Percentiles rank a stretch among this genome's conserved stretches.
Evolutionary conservation across 1,284 basidiomycete genomes (phyloP).

Genomic region (Cryptococcus jaspeensis): DNA sequence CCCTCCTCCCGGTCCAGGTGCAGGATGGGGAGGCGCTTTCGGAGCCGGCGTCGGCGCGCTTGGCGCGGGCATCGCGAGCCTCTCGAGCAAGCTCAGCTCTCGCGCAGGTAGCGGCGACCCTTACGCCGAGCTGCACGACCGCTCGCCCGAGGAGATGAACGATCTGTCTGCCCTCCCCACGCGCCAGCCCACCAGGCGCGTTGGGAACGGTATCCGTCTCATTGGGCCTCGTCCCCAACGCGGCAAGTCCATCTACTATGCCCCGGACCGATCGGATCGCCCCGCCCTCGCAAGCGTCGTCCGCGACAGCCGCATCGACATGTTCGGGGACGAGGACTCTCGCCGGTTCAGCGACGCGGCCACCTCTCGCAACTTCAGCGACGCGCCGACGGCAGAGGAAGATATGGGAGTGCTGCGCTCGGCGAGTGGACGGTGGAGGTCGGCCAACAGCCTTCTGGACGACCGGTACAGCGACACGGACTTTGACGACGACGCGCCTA

Average conservation of each 20-base stretch:
- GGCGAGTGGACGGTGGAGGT: conserved; percentile 19
- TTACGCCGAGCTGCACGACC: conserved; percentile 26
- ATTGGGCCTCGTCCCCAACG: conserved; percentile 25
- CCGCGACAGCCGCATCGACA: conserved; percentile 25
- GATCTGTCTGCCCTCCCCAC: conserved; percentile 4
- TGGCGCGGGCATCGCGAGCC: conserved; percentile 21
- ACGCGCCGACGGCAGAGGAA: conserved; percentile 5
- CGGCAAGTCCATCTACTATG: conserved; percentile 14
- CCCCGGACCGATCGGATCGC: not conserved
- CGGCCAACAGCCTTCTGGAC: conserved; percentile 20
- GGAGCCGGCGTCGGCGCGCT: conserved; percentile 28
- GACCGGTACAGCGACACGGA: conserved; percentile 2
- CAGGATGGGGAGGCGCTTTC: conserved; percentile 9
- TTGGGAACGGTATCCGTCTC: conserved; percentile 36
- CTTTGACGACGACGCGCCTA: conserved; percentile 8
- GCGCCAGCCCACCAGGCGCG: conserved; percentile 23
- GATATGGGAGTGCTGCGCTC: conserved; percentile 18
- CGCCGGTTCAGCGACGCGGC: conserved; percentile 11
- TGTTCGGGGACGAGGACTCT: conserved; percentile 44
- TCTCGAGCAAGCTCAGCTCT: conserved; percentile 18
- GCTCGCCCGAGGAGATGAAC: not conserved
- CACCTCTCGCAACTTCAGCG: not conserved
- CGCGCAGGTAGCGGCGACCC: conserved; percentile 6
- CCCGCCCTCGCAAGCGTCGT: conserved; percentile 7
- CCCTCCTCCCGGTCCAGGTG: not conserved